phyloP scores from a whole-genome alignment of 2,329 filamentous ascomycete genomes.

The Botrytis squamosa region DNA sequence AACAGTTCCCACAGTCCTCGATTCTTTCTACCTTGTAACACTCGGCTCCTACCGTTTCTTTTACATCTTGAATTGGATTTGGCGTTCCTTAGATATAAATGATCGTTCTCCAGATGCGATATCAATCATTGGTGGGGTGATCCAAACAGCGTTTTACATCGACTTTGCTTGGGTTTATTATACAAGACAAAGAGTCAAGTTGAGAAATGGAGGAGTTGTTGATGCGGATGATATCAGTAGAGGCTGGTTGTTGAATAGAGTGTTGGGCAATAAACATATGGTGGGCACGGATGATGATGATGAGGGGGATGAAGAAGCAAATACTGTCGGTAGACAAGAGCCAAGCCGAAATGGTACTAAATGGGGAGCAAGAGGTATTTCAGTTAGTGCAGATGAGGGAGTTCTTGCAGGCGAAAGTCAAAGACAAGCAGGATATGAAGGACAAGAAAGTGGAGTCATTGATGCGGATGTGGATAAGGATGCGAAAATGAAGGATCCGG shows the following conservation, averaged over 20 bases:
- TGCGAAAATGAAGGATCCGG: constrained; percentile 65
- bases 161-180: constrained; percentile 99
- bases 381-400: constrained; percentile 63
- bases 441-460: constrained; percentile 47
- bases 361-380: constrained; percentile 65
- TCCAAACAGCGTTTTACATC: constrained; percentile 86
- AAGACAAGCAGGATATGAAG: constrained; percentile 40
- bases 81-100: constrained; percentile 59
- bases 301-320: constrained; percentile 34
- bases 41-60: constrained; percentile 85
- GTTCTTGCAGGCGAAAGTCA: constrained; percentile 53
- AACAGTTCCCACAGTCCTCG: constrained; percentile 92
- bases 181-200: constrained; percentile 88
- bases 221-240: constrained; percentile 85
- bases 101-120: constrained; percentile 66
- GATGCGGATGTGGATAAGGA: constrained; percentile 54
- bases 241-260: constrained; percentile 77
- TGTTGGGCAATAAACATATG: constrained; percentile 69
- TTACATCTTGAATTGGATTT: constrained; percentile 91
- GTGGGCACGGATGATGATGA: constrained; percentile 39
- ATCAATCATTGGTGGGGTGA: constrained; percentile 78
- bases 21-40: constrained; percentile 90
- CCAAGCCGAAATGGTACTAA: constrained; percentile 29
- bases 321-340: constrained; percentile 22
- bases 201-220: constrained; percentile 81